A percentile compares a stretch with the other conserved stretches of the same genome.
Evolutionary conservation across 2,329 filamentous ascomycete genomes (phyloP).

Genomic region (Sarocladiaceae sp.): DNA sequence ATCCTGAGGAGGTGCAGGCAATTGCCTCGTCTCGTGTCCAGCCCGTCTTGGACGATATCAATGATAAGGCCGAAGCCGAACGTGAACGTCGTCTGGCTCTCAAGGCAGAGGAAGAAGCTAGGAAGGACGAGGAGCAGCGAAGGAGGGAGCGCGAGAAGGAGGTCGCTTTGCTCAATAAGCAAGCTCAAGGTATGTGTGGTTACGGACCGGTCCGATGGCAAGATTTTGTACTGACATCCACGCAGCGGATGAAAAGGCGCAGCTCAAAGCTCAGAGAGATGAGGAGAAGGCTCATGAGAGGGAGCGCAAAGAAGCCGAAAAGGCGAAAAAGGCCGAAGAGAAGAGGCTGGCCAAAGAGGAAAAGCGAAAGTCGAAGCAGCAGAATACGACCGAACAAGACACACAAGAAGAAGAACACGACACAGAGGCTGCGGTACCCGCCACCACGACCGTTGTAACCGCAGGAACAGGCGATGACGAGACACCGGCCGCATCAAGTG

Average conservation of each 20-base stretch:
- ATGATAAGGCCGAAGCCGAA: constrained; percentile 67
- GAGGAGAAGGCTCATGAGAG: constrained; percentile 24
- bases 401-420: constrained; percentile 8
- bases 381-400: constrained; percentile 10
- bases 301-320: constrained; percentile 45
- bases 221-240: constrained; percentile 13
- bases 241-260: constrained; percentile 42
- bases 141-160: constrained; percentile 46
- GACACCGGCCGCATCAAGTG: not conserved
- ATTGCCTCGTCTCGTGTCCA: constrained; percentile 73
- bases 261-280: constrained; percentile 22
- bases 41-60: constrained; percentile 79
- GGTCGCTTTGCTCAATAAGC: constrained; percentile 45
- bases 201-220: too few species aligned
- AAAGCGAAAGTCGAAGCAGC: constrained; percentile 38
- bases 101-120: constrained; percentile 52
- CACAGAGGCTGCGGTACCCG: constrained; percentile 8
- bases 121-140: constrained; percentile 43
- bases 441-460: constrained; percentile 15
- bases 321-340: constrained; percentile 45
- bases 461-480: not conserved
- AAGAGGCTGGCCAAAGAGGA: constrained; percentile 45
- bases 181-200: constrained; percentile 55
- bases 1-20: constrained; percentile 69
- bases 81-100: constrained; percentile 61